Evolutionary conservation across 768 basidiomycete genomes (phyloP), one percentile per base, ranked within the genome.

Genomic region (Strobilomyces echinocephalus): DNA sequence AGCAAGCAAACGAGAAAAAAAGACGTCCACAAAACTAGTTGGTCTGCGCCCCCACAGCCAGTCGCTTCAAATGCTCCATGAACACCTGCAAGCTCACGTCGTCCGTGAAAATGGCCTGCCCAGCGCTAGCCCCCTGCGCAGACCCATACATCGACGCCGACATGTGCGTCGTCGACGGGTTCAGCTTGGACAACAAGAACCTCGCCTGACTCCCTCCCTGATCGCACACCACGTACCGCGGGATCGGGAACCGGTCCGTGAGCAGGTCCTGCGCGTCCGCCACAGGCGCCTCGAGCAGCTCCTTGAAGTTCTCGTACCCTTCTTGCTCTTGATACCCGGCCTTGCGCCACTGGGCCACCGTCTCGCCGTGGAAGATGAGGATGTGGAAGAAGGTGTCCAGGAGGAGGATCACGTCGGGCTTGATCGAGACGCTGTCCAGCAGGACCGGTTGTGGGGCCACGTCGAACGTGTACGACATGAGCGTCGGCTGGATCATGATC

Each of bases 331-430:
- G 97, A 65, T 98, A 99, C 0, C 94, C 95, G 11, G 91, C 90
- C 72, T 98, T 98, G 47, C 95, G 83, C 97, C 97, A 99, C 69
- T 94, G 88, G 0, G 97, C 95, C 45, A 99, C 81, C 20, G 92
- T 91, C 70, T 95, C 92, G 20, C 97, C 97, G 67, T 99, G 97
- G 87, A 97, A 98, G 71, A 99, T 98, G 63, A 98, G 87, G 61
- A 98, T 97, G 68, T 99, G 95, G 92, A 99, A 98, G 82, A 95
- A 99, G 3, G 95, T 98, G 66, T 99, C 97, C 50, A 99, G 86
- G 10, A 99, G 82, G 30, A 99, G 84, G 65, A 99, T 86, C 57
- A 95, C 92, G 64, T 98, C 97, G 41, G 90, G 89, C 71, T 95
- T 94, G 74, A 98, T 97, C 46, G 95, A 98, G 42, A 99, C 86